These are phyloP conservation scores for Hypoxylon subgilvum DNA, from an alignment of 495 filamentous ascomycete species.

Conservation along the genomic window DNA sequence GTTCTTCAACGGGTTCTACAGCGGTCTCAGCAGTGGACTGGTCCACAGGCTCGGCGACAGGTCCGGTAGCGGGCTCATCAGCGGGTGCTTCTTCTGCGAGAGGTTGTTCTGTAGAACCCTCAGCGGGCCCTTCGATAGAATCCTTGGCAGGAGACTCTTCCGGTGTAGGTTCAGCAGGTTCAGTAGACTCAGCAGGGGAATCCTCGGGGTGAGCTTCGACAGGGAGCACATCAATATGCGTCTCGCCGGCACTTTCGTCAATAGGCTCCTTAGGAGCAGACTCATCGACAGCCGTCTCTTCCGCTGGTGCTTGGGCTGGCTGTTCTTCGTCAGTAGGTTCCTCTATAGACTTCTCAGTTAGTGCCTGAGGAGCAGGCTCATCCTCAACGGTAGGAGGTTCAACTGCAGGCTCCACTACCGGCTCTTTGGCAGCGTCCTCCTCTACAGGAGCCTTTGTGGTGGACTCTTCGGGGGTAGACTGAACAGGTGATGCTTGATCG, in stretches of 20 bases:
- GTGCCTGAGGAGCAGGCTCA: background rate
- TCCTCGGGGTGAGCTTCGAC: too few relatives aligned
- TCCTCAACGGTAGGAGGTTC: constrained; percentile 1
- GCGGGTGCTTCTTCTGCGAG: background rate
- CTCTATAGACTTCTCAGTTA: background rate
- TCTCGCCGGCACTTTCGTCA: too few relatives aligned
- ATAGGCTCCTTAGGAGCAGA: constrained; percentile 7
- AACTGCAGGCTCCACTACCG: background rate
- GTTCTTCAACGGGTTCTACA: background rate
- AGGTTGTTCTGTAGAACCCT: background rate
- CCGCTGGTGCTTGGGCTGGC: background rate
- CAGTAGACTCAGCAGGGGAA: background rate
- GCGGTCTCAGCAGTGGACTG: background rate
- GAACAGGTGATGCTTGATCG: constrained; percentile 17
- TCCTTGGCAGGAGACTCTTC: too few relatives aligned
- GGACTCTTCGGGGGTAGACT: background rate
- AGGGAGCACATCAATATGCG: too few relatives aligned
- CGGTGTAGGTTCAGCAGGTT: background rate
- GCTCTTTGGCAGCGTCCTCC: constrained; percentile 8
- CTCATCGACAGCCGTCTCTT: background rate
- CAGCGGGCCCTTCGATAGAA: too few relatives aligned
- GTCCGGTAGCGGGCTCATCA: background rate
- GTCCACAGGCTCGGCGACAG: background rate
- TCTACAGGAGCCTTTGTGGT: constrained; percentile 1
- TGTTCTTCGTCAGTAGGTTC: background rate